Base-by-base conservation (phyloP, 768 basidiomycete genomes). In the Macrolepiota dolichaula region DNA sequence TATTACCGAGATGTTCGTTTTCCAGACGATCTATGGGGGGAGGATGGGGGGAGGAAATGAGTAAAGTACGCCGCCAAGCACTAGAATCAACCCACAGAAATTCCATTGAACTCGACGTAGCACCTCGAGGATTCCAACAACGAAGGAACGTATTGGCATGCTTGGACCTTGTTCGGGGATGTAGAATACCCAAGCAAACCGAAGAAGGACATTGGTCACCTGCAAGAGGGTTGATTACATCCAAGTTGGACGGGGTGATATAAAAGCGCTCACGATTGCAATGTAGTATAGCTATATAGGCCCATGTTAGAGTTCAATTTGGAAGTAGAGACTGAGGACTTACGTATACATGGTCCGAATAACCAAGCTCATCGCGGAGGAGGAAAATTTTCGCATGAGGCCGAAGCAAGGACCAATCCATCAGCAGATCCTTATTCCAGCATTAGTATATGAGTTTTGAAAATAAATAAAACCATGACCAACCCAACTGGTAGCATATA, bases 1-100 rank as follows among this genome's bases (percentile, higher is more conserved):
- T 85, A 71, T 97, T 97, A 78, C 92, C 91, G 27, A 96, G 75
- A 65, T 97, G 95, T 74, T 97, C 95, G 74, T 91, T 94, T 72
- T 96, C 74, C 66, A 74, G 55, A 40, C 73, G 73, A 63, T 71
- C 73, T 74, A 24, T 52, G 49, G n/a, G 42, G n/a, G n/a, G n/a
- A n/a, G n/a, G n/a, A n/a, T n/a, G n/a, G n/a, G n/a, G n/a, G n/a
- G n/a, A n/a, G n/a, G 1, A 2, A 22, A 35, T 51, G 36, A 47
- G 15, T 38, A 47, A 10, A 13, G 40, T 15, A 22, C n/a, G 46
- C 22, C 2, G 42, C 22, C 13, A 49, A 37, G 17, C 53, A 22
- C 55, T 27, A n/a, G 7, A 44, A 17, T 32, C n/a, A 36, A 73
- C 90, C 67, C 62, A 94, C 92, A 89, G 69, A 96, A 90, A 72